Conservation (phyloP, 2,329 filamentous ascomycete genomes). For the Purpureocillium lavendulum region DNA sequence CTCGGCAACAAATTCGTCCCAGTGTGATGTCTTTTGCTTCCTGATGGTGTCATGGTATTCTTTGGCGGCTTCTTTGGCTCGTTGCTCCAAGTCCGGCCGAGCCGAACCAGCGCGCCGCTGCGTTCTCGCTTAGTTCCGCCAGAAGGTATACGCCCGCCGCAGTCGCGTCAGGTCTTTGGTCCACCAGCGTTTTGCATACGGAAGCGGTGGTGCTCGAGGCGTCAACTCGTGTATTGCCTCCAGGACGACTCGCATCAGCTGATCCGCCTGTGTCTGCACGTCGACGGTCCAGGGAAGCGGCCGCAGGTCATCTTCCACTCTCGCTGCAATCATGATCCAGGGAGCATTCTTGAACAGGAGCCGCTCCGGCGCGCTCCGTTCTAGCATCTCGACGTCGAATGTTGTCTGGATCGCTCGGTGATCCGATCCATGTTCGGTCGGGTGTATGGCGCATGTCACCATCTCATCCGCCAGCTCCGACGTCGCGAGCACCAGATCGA, state of each 20-base stretch:
- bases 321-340: conserved; percentile 4
- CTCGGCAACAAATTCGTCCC: conserved; percentile 16
- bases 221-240: conserved; percentile 1
- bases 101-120: too few species aligned
- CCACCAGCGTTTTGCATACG: too few species aligned
- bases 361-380: conserved; percentile 5
- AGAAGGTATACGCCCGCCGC: too few species aligned
- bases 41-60: conserved; percentile 8
- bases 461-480: too few species aligned
- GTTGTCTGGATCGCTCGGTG: conserved; percentile 19
- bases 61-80: too few species aligned
- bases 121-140: too few species aligned
- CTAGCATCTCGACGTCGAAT: conserved; percentile 13
- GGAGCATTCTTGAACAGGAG: conserved; percentile 17
- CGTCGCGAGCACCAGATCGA: too few species aligned
- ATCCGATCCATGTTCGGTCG: conserved; percentile 18
- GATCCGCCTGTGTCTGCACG: neutral
- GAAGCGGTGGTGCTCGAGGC: neutral
- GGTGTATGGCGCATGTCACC: conserved; percentile 8
- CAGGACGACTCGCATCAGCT: neutral
- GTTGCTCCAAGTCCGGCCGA: too few species aligned
- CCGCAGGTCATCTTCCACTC: too few species aligned
- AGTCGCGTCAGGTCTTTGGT: too few species aligned
- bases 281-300: neutral
- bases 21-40: conserved; percentile 16